Conservation (phyloP, 164 flowering plant genomes). For the Chimonanthus salicifolius region DNA sequence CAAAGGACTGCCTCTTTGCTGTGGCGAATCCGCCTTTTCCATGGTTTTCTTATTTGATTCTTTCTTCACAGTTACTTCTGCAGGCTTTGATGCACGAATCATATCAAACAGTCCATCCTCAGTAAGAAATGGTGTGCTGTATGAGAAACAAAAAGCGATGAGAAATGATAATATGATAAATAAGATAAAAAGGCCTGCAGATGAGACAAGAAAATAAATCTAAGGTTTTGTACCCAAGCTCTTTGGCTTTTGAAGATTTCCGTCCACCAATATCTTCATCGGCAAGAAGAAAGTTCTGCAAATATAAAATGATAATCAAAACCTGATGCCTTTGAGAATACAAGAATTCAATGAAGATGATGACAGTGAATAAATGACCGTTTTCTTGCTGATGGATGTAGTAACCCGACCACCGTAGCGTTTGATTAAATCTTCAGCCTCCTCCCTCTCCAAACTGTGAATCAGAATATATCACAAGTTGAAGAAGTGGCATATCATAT, state of each 20-base stretch:
- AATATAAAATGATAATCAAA: constrained; percentile 8
- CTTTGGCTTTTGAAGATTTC: constrained; percentile 85
- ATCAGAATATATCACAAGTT: neutral
- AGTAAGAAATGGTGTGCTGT: constrained; percentile 70
- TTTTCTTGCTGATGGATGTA: constrained; percentile 92
- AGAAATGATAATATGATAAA: neutral
- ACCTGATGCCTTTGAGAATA: neutral
- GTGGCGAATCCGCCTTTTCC: constrained; percentile 27
- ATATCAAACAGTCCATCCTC: constrained; percentile 91
- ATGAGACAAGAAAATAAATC: neutral
- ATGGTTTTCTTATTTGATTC: constrained; percentile 32
- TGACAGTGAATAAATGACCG: constrained; percentile 36
- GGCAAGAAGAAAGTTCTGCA: constrained; percentile 87
- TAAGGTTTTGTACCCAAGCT: constrained; percentile 67
- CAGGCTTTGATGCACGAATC: constrained; percentile 63
- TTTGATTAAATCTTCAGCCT: constrained; percentile 92
- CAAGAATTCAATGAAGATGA: neutral
- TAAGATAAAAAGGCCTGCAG: neutral
- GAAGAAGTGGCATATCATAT: neutral
- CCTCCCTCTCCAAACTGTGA: constrained; percentile 93
- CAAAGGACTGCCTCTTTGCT: constrained; percentile 42
- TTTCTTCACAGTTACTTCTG: constrained; percentile 29
- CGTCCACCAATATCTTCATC: constrained; percentile 96
- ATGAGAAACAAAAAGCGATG: constrained; percentile 5
- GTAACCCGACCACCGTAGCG: constrained; percentile 97